Evolutionary conservation across 352 stramenopile species (phyloP).

Genomic region (Globisporangium viniferum): DNA sequence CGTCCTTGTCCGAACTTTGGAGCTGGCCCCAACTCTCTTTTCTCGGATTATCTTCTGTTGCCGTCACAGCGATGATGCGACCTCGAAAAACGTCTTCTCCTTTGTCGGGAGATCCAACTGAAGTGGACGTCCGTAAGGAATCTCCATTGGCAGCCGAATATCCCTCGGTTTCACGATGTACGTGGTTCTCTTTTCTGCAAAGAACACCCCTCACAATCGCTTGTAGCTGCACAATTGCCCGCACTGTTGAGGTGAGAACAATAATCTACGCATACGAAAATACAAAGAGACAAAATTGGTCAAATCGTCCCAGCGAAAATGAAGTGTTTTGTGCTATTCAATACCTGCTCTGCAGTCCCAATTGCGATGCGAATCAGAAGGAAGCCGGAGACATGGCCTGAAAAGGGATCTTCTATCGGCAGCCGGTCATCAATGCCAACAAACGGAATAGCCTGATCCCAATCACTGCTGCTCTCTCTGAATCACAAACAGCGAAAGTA

Average conservation of each 20-base stretch:
- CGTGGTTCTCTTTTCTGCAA: slow-evolving; percentile 4
- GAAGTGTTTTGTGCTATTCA: not conserved
- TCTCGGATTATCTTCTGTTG: not conserved
- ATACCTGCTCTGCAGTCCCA: slow-evolving; percentile 57
- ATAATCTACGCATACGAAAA: slow-evolving; percentile 22
- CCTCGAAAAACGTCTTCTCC: not conserved
- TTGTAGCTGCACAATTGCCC: slow-evolving; percentile 33
- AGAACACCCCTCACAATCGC: slow-evolving; percentile 27
- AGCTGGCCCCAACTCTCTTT: not conserved
- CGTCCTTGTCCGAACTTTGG: not conserved
- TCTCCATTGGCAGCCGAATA: not conserved
- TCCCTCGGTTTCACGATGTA: not conserved
- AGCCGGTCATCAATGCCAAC: slow-evolving; percentile 31
- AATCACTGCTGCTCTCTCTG: slow-evolving; percentile 4
- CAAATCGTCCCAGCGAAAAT: not conserved
- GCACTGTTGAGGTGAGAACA: slow-evolving; percentile 24
- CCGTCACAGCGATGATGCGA: not conserved
- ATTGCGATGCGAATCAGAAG: slow-evolving; percentile 34
- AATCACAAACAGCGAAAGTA: not conserved
- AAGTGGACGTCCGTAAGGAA: not conserved
- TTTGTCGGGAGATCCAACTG: not conserved
- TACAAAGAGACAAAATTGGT: not conserved
- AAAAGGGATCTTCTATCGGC: slow-evolving; percentile 45
- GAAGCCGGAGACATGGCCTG: slow-evolving; percentile 25
- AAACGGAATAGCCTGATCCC: slow-evolving; percentile 21